Conservation (phyloP, 148 eudicot species). For the Talinum fruticosum region DNA sequence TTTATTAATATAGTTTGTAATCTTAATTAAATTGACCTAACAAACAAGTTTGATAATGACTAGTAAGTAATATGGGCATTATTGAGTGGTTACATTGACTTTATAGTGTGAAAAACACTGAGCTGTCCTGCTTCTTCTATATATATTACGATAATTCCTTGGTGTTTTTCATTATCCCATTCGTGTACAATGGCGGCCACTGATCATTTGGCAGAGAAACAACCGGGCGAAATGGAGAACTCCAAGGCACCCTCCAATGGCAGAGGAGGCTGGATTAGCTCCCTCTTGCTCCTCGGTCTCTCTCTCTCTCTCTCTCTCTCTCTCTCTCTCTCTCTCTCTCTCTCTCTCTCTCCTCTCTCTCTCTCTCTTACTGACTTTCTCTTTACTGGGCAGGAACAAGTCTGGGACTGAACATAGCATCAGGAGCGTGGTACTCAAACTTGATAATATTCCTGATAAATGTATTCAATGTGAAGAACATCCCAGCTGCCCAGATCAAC, state of each 20-base stretch:
- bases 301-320: background rate
- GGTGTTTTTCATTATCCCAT: too few species aligned
- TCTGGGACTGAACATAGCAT: slow-evolving; percentile 30
- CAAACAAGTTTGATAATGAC: too few species aligned
- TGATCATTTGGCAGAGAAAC: background rate
- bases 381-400: slow-evolving; percentile 18
- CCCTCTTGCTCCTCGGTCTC: background rate
- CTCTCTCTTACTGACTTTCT: too few species aligned
- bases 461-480: slow-evolving; percentile 32
- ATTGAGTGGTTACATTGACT: too few species aligned
- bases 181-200: too few species aligned
- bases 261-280: background rate
- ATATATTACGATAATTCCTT: too few species aligned
- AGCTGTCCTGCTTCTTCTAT: too few species aligned
- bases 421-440: slow-evolving; percentile 33
- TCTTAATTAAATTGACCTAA: too few species aligned
- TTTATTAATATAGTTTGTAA: too few species aligned
- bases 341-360: background rate
- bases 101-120: too few species aligned
- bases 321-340: background rate
- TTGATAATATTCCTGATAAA: slow-evolving; percentile 31
- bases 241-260: background rate
- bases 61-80: too few species aligned
- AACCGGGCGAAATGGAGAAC: background rate
- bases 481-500: slow-evolving; percentile 32